Evolutionary conservation across 176 grass and related monocot genomes (phyloP).

Genomic region (Oryza longistaminata): DNA sequence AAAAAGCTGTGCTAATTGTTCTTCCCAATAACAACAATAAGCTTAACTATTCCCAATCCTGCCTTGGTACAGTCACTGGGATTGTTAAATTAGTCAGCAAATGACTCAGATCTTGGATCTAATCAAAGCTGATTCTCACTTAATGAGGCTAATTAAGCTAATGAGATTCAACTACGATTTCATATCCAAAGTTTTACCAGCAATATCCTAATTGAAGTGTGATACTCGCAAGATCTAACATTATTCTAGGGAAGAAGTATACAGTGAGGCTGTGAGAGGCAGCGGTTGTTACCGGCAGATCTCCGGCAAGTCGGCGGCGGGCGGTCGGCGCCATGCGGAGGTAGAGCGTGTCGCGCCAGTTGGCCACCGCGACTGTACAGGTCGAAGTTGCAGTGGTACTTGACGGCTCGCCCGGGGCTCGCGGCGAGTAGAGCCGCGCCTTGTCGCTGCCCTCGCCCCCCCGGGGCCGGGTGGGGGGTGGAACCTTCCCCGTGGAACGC

Average conservation of each 20-base stretch:
- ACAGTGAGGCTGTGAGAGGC: background rate
- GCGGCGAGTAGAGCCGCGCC: conserved; percentile 59
- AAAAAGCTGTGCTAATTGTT: too few relatives aligned
- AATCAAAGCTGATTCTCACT: background rate
- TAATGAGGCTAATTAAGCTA: too few relatives aligned
- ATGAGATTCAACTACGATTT: too few relatives aligned
- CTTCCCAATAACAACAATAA: too few relatives aligned
- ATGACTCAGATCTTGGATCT: background rate
- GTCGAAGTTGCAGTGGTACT: conserved; percentile 68
- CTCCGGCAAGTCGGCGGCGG: conserved; percentile 39
- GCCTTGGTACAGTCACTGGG: background rate
- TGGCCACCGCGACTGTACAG: conserved; percentile 50
- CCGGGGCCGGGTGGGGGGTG: too few relatives aligned
- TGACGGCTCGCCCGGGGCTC: conserved; percentile 41
- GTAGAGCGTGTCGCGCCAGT: conserved; percentile 71
- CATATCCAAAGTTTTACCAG: background rate
- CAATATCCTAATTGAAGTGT: background rate
- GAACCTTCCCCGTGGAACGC: conserved; percentile 60
- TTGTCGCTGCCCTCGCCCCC: conserved; percentile 44
- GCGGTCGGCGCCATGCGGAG: conserved; percentile 50
- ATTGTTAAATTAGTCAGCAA: too few relatives aligned
- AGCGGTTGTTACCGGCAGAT: conserved; percentile 33
- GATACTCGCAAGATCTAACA: background rate
- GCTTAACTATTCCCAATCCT: too few relatives aligned
- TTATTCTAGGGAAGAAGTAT: background rate